A percentile compares a stretch with the other conserved stretches of the same genome.
These are phyloP conservation scores for Coemansia sp. DNA, from an alignment of 192 early-diverging fungal species.

Conservation along the genomic window DNA sequence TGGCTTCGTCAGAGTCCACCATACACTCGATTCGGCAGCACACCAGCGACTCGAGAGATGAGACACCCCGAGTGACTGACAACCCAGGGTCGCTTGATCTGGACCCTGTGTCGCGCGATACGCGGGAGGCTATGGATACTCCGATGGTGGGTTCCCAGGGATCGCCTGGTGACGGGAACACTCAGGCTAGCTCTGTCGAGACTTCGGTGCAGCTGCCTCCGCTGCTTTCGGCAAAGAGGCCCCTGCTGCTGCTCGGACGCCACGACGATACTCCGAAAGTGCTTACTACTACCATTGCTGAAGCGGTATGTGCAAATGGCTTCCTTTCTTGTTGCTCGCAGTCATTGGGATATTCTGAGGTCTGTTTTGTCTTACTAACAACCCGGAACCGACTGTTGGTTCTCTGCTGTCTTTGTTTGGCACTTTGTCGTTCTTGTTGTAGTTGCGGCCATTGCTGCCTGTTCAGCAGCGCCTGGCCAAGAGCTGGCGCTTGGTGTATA, in stretches of 20 bases:
- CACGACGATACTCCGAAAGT: slow-evolving; percentile 37
- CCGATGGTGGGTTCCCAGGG: slow-evolving; percentile 11
- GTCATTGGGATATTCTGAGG: too few relatives aligned
- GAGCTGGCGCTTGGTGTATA: slow-evolving; percentile 82
- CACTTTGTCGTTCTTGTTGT: slow-evolving; percentile 6
- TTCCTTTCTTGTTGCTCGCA: too few relatives aligned
- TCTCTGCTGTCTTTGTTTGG: neutral
- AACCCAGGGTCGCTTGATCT: neutral
- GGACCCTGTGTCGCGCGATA: slow-evolving; percentile 5
- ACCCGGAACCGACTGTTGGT: too few relatives aligned
- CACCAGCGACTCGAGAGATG: neutral
- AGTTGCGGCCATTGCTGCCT: slow-evolving; percentile 79
- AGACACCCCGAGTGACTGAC: neutral
- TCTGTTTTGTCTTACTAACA: too few relatives aligned
- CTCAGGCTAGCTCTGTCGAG: neutral
- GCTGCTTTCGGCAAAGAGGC: slow-evolving; percentile 12
- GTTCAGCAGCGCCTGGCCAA: slow-evolving; percentile 70
- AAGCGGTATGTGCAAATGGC: slow-evolving; percentile 7
- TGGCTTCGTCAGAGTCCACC: neutral
- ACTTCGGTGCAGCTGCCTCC: neutral
- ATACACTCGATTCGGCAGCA: neutral
- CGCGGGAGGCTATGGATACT: slow-evolving; percentile 31
- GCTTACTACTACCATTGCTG: slow-evolving; percentile 35
- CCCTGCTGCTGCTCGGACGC: slow-evolving; percentile 30
- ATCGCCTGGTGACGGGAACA: neutral